These are phyloP conservation scores for Westerdykella aurantiaca DNA, from an alignment of 2,329 filamentous ascomycete species.

Conservation along the genomic window DNA sequence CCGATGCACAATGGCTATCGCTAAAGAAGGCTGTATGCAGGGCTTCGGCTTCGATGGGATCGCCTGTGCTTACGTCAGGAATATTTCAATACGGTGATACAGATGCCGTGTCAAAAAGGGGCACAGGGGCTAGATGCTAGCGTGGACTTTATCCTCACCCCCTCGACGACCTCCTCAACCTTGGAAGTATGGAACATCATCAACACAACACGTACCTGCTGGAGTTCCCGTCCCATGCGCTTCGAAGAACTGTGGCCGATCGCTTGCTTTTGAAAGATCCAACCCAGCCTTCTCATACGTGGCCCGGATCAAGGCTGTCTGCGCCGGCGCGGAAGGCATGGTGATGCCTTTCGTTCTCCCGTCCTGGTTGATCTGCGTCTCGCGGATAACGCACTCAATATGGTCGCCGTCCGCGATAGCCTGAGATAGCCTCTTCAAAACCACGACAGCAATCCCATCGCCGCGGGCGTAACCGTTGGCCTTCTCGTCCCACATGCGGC, in stretches of 20 bases:
- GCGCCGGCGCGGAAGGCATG: constrained; percentile 31
- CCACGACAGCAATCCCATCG: constrained; percentile 52
- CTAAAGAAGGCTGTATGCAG: constrained; percentile 5
- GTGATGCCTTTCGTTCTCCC: constrained; percentile 45
- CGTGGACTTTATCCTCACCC: too few relatives aligned
- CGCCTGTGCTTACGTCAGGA: constrained; percentile 3
- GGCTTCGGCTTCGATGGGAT: constrained; percentile 12
- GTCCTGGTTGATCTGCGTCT: constrained; percentile 41
- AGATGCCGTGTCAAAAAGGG: too few relatives aligned
- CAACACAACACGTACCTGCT: background rate
- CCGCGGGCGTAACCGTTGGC: constrained; percentile 60
- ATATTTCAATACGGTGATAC: background rate
- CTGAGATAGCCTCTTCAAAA: constrained; percentile 52
- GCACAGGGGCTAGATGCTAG: too few relatives aligned
- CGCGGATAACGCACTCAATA: constrained; percentile 40
- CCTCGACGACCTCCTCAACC: too few relatives aligned
- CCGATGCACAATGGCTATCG: constrained; percentile 3
- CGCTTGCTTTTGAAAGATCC: background rate
- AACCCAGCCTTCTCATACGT: constrained; percentile 23
- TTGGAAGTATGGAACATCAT: too few relatives aligned
- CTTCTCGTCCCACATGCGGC: constrained; percentile 15
- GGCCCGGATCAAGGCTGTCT: constrained; percentile 31
- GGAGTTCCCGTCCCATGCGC: constrained; percentile 1
- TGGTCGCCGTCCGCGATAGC: constrained; percentile 53
- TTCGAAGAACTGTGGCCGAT: constrained; percentile 2